Evolutionary conservation across 2,329 filamentous ascomycete species (phyloP), one percentile per base, ranked within the genome.

Genomic region (Ramichloridium luteum): DNA sequence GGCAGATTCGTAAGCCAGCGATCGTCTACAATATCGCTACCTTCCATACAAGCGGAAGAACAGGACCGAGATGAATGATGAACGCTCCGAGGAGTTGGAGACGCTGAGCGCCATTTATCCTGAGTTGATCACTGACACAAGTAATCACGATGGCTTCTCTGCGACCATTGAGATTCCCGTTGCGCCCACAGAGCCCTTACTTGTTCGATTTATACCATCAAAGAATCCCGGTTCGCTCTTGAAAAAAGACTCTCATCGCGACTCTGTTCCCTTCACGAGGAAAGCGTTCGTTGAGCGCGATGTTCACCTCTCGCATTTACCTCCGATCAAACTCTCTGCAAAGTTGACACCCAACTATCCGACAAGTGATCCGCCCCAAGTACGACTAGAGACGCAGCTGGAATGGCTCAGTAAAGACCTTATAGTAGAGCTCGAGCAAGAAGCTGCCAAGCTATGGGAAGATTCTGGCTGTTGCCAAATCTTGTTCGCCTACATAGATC

Each of bases 91-190:
- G 43, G 73, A 78, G 53, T 57, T 77, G 28, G 64, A 61, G 6
- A 65, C 72, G 14, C 64, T 78, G 35, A 60, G 64, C 27, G 71
- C 73, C 30, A 78, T 78, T 35, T 78, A 64, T 37, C 73, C 73
- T 1, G 73, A 78, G 53, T 62, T 77, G 12, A 53, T 57, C 17
- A 51, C 68, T 36, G 61, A 72, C 32, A 23, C 20, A 23, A 8
- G 8, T n/a, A 47, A 62, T 6, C 44, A 47, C 6, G 49, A 58
- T 18, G 58, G 61, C 0, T 70, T 65, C 45, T 54, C 55, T 34
- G 70, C 69, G 2, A 62, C 59, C 4, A 58, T 78, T 28, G 64
- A 73, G 13, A 50, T 78, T 12, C 59, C 65, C 4, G 67, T 77
- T 16, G 59, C 67, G 16, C 72, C 72, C 3, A 53, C 63, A 6